These are phyloP conservation scores for Hordeum pubiflorum DNA, from an alignment of 202 grass and related monocot species.

Conservation along the genomic window DNA sequence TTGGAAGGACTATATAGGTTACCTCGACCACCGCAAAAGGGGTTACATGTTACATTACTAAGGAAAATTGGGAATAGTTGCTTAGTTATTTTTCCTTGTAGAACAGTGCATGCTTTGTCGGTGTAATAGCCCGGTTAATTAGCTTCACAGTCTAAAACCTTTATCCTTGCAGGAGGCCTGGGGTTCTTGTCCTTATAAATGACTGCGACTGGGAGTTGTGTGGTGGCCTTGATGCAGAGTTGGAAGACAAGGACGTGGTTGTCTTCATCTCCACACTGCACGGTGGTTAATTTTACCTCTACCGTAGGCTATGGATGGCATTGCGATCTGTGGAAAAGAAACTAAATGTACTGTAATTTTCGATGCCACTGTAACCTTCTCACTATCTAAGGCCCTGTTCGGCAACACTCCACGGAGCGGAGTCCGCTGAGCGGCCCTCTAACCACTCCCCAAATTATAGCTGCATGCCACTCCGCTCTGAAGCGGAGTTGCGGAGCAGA, in stretches of 20 bases:
- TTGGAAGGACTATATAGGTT: not conserved
- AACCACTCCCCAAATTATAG: no score
- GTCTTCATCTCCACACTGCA: conserved; percentile 91
- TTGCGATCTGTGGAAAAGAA: not conserved
- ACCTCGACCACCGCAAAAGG: not conserved
- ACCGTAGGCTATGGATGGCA: not conserved
- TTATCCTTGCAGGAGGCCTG: conserved; percentile 53
- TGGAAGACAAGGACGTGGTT: conserved; percentile 86
- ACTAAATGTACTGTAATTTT: not conserved
- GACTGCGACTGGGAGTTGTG: conserved; percentile 93
- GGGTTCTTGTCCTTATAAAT: conserved; percentile 88
- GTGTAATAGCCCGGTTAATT: not conserved
- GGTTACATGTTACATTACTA: not conserved
- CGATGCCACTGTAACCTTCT: not conserved
- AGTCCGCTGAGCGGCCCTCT: no score
- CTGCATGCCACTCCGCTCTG: no score
- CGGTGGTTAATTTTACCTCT: conserved; percentile 48
- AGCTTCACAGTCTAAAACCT: conserved; percentile 4
- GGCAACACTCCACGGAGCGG: no score
- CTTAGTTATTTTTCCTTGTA: not conserved
- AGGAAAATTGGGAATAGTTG: not conserved
- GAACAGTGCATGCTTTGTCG: not conserved
- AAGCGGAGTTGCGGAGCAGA: no score
- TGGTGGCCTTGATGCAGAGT: conserved; percentile 59
- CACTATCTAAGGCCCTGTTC: no score